phyloP scores from a whole-genome alignment of 2,329 filamentous ascomycete species.

The Fusarium praegraminearum region DNA sequence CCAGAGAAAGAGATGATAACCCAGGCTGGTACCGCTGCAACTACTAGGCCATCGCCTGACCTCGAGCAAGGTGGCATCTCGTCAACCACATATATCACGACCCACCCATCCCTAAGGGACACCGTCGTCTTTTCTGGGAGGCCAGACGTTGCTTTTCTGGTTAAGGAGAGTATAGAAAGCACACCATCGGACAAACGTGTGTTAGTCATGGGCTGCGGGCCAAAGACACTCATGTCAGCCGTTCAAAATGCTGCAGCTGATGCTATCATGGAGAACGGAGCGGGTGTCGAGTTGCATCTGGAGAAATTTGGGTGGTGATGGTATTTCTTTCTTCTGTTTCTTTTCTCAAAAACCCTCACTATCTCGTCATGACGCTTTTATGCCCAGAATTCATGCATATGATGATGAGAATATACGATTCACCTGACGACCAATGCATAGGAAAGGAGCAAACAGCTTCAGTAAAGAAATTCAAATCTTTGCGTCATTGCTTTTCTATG shows the following conservation, averaged over 20 bases:
- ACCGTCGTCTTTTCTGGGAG: constrained; percentile 50
- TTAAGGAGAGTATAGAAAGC: constrained; percentile 50
- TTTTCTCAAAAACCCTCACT: not conserved
- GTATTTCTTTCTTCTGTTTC: not conserved
- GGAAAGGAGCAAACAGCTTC: not conserved
- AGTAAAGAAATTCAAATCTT: not conserved
- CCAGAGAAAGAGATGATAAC: constrained; percentile 26
- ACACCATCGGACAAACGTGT: constrained; percentile 51
- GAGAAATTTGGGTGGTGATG: constrained; percentile 61
- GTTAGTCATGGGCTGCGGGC: constrained; percentile 62
- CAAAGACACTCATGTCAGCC: constrained; percentile 56
- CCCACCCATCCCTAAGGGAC: constrained; percentile 5
- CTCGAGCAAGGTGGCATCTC: constrained; percentile 37
- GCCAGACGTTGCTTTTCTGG: constrained; percentile 54
- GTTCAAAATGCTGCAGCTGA: constrained; percentile 57
- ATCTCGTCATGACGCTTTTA: not conserved
- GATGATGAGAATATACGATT: not conserved
- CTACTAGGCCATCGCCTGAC: constrained; percentile 14
- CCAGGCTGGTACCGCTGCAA: constrained; percentile 1
- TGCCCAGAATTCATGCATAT: constrained; percentile 6
- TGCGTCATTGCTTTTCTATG: constrained; percentile 31
- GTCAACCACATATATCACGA: constrained; percentile 9
- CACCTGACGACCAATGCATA: not conserved
- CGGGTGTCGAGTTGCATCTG: constrained; percentile 61
- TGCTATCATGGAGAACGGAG: constrained; percentile 56